Evolutionary conservation across 345 rosid species (phyloP).

Genomic region (Dovyalis caffra): DNA sequence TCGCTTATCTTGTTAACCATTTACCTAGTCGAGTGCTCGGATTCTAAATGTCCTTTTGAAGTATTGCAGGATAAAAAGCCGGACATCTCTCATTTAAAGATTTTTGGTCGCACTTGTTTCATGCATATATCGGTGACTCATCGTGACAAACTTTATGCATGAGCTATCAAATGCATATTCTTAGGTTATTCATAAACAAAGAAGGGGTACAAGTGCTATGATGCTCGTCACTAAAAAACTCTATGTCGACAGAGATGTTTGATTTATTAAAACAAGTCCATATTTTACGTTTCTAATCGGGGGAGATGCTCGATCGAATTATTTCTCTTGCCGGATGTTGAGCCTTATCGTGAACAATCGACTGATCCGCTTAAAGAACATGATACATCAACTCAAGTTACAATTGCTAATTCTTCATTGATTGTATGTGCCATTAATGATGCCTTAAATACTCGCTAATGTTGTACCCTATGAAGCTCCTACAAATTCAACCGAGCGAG

Average conservation of each 20-base stretch:
- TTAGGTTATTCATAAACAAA: not conserved
- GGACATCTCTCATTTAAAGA: not conserved
- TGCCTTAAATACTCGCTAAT: rapidly evolving
- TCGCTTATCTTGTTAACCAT: not conserved
- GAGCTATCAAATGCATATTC: not conserved
- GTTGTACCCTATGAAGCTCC: too few species aligned
- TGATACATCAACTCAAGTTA: too few species aligned
- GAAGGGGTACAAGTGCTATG: not conserved
- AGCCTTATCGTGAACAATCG: too few species aligned
- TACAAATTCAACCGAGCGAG: too few species aligned
- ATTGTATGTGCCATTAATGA: too few species aligned
- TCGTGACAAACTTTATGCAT: not conserved
- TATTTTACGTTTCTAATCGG: not conserved
- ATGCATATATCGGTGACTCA: not conserved
- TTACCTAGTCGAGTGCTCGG: not conserved
- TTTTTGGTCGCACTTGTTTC: not conserved
- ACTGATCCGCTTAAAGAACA: too few species aligned
- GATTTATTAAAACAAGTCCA: too few species aligned
- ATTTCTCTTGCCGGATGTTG: rapidly evolving
- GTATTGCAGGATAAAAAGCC: rapidly evolving
- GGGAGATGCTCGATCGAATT: rapidly evolving
- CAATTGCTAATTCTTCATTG: too few species aligned
- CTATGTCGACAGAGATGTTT: not conserved
- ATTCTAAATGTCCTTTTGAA: not conserved
- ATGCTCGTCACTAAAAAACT: not conserved